These are phyloP conservation scores for Xylaria sp. DNA, from an alignment of 2,329 filamentous ascomycete genomes.

Conservation along the genomic window DNA sequence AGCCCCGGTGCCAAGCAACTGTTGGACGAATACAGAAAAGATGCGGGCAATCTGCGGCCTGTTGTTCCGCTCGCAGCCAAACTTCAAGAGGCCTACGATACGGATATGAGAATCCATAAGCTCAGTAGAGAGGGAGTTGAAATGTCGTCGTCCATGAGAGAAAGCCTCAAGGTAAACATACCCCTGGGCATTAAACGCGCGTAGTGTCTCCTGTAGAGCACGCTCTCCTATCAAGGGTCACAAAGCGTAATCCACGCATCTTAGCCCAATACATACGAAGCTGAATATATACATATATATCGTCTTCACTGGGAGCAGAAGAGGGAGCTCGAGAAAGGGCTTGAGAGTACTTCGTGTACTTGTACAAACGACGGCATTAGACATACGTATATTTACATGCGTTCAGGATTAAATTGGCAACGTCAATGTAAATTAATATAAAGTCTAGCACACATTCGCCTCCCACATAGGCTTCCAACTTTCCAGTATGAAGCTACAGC, in stretches of 20 bases:
- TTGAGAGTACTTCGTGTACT: not conserved
- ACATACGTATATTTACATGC: not conserved
- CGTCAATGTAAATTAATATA: not conserved
- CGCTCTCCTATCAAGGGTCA: no score
- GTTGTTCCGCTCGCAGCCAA: constrained; percentile 36
- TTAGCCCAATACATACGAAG: no score
- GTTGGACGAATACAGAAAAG: constrained; percentile 33
- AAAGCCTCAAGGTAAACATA: constrained; percentile 42
- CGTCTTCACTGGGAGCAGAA: not conserved
- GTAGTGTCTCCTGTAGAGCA: no score
- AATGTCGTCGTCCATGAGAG: constrained; percentile 33
- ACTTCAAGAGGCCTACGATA: constrained; percentile 42
- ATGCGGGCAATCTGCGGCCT: constrained; percentile 31
- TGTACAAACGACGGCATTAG: not conserved
- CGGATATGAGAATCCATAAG: constrained; percentile 43
- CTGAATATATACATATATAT: no score
- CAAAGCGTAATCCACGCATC: no score
- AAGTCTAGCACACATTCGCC: not conserved
- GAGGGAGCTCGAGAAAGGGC: not conserved
- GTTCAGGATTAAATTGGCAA: not conserved
- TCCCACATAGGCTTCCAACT: not conserved
- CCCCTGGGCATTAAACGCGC: constrained; percentile 29
- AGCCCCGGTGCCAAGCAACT: constrained; percentile 19
- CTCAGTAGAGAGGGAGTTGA: constrained; percentile 34
- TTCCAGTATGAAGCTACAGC: no score